Base-by-base conservation (phyloP, 768 basidiomycete genomes). In the Pleurotus pulmonarius region DNA sequence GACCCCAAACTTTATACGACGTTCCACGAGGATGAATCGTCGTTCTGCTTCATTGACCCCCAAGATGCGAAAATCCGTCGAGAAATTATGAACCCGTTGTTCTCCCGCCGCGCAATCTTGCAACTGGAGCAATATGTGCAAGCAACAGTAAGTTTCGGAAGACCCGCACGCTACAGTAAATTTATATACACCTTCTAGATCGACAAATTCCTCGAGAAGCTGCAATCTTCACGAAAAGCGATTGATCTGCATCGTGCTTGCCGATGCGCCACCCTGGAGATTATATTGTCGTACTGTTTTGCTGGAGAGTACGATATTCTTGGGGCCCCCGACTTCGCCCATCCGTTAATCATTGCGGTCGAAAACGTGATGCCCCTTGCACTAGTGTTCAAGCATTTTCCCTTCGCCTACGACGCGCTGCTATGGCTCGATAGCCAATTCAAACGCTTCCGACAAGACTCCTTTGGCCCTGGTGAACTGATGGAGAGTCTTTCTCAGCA, bases 101-200 rank as follows among this genome's bases (percentile, higher is more conserved):
- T 73, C 61, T 73, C 71, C 8, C 65, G 73, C n/a, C 60, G 67
- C 0, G 66, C 69, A 7, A 69, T 69, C 20, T 56, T 73, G 12
- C 61, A 65, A n/a, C 57, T 70, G 6, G 71, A 74, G 44, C 43
- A 56, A 5, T 47, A 63, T 26, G 55, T 73, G 16, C 69, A 68
- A 51, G 56, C 68, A 8, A 66, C 60, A 51, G 72, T 71, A 39
- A 2, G 62, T 51, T 45, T 26, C 26, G 41, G 5, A 2, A 22
- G 56, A 3, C 45, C 16, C 5, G 29, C 29, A 18, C 5, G 11
- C 16, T 26, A 1, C 29, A 43, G 22, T 24, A 12, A 34, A 22
- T 18, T 29, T 25, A 26, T 5, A 16, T 15, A 45, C 26, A 26
- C 13, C 13, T 51, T 52, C 34, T 47, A 71, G 64, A 59, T 69